Percentiles rank a stretch among this genome's conserved stretches.
Evolutionary conservation across 169 alveolate species (phyloP).

Genomic region (Eimeria maxima): DNA sequence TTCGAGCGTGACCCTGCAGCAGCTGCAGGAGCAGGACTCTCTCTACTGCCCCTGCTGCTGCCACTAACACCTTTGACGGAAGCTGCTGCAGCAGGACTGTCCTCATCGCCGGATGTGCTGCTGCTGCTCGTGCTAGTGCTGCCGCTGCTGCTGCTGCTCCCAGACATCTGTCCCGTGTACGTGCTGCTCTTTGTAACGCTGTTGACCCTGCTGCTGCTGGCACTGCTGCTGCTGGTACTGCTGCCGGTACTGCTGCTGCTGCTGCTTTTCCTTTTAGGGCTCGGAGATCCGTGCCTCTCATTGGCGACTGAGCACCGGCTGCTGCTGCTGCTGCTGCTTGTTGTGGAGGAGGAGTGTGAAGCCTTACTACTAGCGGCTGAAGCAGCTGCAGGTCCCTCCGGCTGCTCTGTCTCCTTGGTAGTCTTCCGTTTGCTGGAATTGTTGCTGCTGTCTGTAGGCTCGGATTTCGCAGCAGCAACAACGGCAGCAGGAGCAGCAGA

Average conservation of each 20-base stretch:
- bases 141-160: conserved; percentile 8
- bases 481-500: neutral
- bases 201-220: neutral
- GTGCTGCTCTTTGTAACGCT: neutral
- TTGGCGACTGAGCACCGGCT: neutral
- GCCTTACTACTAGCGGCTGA: neutral
- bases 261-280: neutral
- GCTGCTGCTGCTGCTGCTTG: neutral
- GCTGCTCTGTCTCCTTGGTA: neutral
- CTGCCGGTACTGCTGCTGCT: neutral
- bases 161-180: neutral
- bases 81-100: neutral
- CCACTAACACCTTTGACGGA: neutral
- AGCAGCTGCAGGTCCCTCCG: neutral
- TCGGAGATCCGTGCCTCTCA: neutral
- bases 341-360: neutral
- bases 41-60: neutral
- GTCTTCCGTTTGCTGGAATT: neutral
- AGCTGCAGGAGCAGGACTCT: neutral
- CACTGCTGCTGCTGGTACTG: neutral
- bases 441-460: too few species aligned
- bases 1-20: neutral
- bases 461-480: neutral
- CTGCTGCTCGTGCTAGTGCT: neutral
- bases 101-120: conserved; percentile 16